phyloP scores from a whole-genome alignment of 179 eudicot species.

The Vitellaria paradoxa region DNA sequence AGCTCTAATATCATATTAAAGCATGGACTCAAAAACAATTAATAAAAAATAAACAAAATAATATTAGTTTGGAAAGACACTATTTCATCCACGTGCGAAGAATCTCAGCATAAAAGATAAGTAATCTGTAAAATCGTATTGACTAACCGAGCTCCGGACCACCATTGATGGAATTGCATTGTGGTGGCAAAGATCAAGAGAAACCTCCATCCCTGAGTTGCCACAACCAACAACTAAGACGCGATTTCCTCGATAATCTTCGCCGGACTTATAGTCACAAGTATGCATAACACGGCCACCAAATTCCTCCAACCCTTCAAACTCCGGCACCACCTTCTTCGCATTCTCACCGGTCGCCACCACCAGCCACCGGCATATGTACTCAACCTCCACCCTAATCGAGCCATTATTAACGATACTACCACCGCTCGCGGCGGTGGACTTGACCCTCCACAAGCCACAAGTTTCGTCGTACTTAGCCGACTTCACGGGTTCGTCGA shows the following conservation, averaged over 20 bases:
- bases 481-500: conserved; percentile 70
- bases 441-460: conserved; percentile 87
- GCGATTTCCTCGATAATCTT: conserved; percentile 47
- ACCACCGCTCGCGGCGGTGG: conserved; percentile 11
- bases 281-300: conserved; percentile 76
- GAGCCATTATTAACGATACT: neutral
- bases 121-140: no score
- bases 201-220: conserved; percentile 98
- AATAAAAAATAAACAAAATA: no score
- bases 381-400: conserved; percentile 56
- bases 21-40: no score
- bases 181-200: conserved; percentile 88
- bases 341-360: conserved; percentile 98
- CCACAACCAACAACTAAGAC: conserved; percentile 97
- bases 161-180: conserved; percentile 69
- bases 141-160: conserved; percentile 88
- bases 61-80: no score
- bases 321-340: conserved; percentile 84
- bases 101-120: neutral
- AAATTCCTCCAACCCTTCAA: conserved; percentile 73
- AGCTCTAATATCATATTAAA: no score
- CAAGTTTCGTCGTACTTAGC: conserved; percentile 88
- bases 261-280: conserved; percentile 82
- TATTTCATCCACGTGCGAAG: no score
- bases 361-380: conserved; percentile 89